Evolutionary conservation across 441 rosid genomes (phyloP), one percentile per base, ranked within the genome.

Genomic region (Francoa sonchifolia): DNA sequence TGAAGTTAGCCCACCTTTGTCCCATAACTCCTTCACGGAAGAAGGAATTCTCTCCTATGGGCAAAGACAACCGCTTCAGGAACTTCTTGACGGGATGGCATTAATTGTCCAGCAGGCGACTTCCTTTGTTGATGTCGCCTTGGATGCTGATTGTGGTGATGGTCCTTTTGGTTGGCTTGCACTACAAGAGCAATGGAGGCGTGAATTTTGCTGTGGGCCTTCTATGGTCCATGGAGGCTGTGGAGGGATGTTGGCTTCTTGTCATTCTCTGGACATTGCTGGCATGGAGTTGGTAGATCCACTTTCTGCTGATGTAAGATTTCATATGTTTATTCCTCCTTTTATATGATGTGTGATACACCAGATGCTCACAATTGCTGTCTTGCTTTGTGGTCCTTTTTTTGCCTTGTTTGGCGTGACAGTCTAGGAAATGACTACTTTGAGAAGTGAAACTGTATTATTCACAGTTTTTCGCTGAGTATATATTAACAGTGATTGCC

Each of bases 81-180:
- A 93, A 52, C 86, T 93, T 50, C 88, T 93, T 55, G 95, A 88
- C 68, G 95, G 90, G 39, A 67, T 93, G 70, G 39, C 79, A 41
- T 71, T 93, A 19, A 85, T 93, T 44, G 95, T 93, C 45, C 99
- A 93, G 54, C 99, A 93, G 66, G 95, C 96, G 64, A 85, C 99
- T 50, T 82, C 99, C 37, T 84, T 84, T 37, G 99, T 93, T 58
- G 99, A 93, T 66, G 67, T 88, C 59, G 77, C 97, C 11, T 41
- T 88, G 62, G 99, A 93, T 78, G 78, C 87, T 39, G 97, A 82
- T 51, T 78, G 90, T 40, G 78, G 89, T 12, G 99, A 93, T 66
- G 93, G 97, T 51, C 96, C 97, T 39, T 93, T 69, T 59, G 89
- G 95, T 43, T 88, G 93, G 99, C 97, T 93, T 69, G 97, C 99